These are phyloP conservation scores for Picochlorum sp. DNA, from an alignment of 139 green algal species.

Conservation along the genomic window DNA sequence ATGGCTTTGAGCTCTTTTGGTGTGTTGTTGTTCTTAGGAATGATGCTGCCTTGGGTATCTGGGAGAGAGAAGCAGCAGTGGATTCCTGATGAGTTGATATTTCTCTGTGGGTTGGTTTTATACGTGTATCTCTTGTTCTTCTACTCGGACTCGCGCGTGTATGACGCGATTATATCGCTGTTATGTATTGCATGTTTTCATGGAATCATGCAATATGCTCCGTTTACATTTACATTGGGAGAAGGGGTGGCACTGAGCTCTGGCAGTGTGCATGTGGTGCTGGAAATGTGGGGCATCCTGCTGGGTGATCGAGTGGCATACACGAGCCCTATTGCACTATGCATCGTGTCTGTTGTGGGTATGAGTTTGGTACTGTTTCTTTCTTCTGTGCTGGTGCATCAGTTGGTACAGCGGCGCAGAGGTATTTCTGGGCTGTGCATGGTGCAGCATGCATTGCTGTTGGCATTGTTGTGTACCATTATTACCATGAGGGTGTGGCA, in stretches of 20 bases:
- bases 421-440: too few relatives aligned
- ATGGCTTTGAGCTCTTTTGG: slow-evolving; percentile 2
- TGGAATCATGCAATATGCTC: not conserved
- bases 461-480: too few relatives aligned
- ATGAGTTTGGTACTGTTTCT: not conserved
- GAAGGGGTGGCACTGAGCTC: not conserved
- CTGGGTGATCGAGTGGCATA: not conserved
- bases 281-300: not conserved
- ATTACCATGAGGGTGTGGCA: too few relatives aligned
- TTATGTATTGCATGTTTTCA: not conserved
- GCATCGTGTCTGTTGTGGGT: not conserved
- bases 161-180: not conserved
- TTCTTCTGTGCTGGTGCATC: not conserved
- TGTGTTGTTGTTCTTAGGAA: not conserved
- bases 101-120: too few relatives aligned
- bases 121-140: not conserved
- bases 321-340: not conserved
- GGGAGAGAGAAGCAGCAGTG: not conserved
- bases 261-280: not conserved
- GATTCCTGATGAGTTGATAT: too few relatives aligned
- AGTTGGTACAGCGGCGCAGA: not conserved
- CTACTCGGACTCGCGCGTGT: not conserved
- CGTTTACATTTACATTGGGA: not conserved
- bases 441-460: too few relatives aligned
- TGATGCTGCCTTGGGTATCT: not conserved